Evolutionary conservation across 2,329 filamentous ascomycete species (phyloP).

Genomic region (Monilinia laxa): DNA sequence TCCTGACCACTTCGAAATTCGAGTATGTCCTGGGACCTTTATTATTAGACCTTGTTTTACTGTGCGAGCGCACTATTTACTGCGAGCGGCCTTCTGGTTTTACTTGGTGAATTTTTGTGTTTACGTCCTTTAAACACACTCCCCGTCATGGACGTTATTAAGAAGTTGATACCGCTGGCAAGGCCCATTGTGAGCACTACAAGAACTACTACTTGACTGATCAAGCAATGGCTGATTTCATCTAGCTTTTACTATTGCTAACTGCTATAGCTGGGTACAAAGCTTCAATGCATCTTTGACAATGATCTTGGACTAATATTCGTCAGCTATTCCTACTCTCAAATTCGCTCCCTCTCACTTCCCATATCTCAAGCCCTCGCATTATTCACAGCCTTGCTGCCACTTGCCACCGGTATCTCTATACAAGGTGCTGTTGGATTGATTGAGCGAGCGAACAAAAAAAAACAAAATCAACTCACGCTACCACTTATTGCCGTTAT

Average conservation of each 20-base stretch:
- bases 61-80: conserved; percentile 1
- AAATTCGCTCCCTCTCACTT: conserved; percentile 37
- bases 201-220: not conserved
- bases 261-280: conserved; percentile 36
- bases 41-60: not conserved
- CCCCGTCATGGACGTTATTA: conserved; percentile 25
- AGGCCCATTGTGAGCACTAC: conserved; percentile 33
- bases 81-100: not conserved
- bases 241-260: conserved; percentile 34
- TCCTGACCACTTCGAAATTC: not conserved
- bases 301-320: conserved; percentile 17
- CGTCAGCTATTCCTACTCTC: conserved; percentile 36
- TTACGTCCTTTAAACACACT: conserved; percentile 16
- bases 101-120: not conserved
- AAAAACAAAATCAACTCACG: conserved; percentile 33
- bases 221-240: conserved; percentile 23
- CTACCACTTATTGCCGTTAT: conserved; percentile 37
- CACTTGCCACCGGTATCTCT: conserved; percentile 37
- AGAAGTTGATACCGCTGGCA: conserved; percentile 27
- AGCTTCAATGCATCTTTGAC: not conserved
- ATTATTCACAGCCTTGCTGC: conserved; percentile 37
- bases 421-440: conserved; percentile 32
- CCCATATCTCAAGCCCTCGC: conserved; percentile 38
- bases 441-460: conserved; percentile 30
- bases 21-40: not conserved